phyloP scores from a whole-genome alignment of 345 rosid species.

The Brassica nigra region DNA sequence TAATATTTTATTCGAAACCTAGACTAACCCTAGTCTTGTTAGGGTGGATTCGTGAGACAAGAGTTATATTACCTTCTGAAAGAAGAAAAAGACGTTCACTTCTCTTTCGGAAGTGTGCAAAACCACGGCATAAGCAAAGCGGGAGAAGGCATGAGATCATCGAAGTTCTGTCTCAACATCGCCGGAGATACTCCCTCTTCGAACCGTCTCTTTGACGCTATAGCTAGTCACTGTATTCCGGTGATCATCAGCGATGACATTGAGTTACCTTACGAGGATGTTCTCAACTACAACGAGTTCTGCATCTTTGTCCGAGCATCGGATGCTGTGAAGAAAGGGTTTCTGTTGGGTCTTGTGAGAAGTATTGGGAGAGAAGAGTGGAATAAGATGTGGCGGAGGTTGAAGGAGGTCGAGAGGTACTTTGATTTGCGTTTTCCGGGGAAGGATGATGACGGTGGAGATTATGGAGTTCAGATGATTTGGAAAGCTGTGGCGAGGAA shows the following conservation, averaged over 20 bases:
- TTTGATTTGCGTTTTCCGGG: constrained; percentile 72
- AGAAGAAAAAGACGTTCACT: constrained; percentile 84
- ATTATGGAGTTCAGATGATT: constrained; percentile 78
- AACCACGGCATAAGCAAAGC: constrained; percentile 72
- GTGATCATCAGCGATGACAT: constrained; percentile 92
- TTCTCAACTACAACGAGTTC: constrained; percentile 85
- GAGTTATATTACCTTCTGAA: constrained; percentile 73
- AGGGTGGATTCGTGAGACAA: constrained; percentile 91
- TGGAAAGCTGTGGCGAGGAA: constrained; percentile 90
- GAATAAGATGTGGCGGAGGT: constrained; percentile 66
- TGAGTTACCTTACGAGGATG: constrained; percentile 91
- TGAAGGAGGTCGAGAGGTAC: constrained; percentile 61
- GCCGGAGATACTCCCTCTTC: constrained; percentile 99
- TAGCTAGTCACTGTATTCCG: constrained; percentile 91
- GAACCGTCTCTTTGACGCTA: constrained; percentile 94
- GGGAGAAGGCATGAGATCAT: constrained; percentile 73
- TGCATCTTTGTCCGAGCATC: constrained; percentile 82
- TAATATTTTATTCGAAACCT: neutral
- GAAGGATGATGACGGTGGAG: constrained; percentile 48
- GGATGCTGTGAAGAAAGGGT: constrained; percentile 72
- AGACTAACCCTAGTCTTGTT: constrained; percentile 3
- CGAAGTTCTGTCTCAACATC: constrained; percentile 92
- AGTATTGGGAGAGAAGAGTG: constrained; percentile 71
- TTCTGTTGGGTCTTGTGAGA: constrained; percentile 62
- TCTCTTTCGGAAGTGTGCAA: constrained; percentile 75